Conservation (phyloP, 106 monocot genomes). For the Dendrobium huoshanense region DNA sequence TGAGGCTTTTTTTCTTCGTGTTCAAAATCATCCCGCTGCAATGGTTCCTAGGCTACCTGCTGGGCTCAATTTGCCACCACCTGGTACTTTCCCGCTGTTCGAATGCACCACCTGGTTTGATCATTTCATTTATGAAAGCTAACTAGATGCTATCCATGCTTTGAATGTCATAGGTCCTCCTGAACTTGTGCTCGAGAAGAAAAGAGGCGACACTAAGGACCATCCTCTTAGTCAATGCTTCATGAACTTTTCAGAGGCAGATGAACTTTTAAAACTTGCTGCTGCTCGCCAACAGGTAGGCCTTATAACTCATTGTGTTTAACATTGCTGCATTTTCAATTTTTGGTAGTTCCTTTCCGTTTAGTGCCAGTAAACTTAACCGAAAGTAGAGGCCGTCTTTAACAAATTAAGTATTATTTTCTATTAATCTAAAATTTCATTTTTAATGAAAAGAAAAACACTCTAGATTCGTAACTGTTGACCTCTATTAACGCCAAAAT, state of each 20-base stretch:
- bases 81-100: constrained; percentile 32
- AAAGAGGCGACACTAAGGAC: constrained; percentile 87
- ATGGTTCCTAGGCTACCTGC: constrained; percentile 76
- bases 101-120: background rate
- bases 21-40: constrained; percentile 91
- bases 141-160: background rate
- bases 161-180: constrained; percentile 31
- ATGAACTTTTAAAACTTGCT: constrained; percentile 90
- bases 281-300: constrained; percentile 95
- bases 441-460: background rate
- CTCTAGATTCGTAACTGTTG: too few species aligned
- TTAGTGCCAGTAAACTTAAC: too few species aligned
- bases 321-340: background rate
- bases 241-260: constrained; percentile 95
- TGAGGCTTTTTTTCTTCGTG: constrained; percentile 68
- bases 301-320: background rate
- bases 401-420: too few species aligned
- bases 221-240: constrained; percentile 84
- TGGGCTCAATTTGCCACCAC: constrained; percentile 49
- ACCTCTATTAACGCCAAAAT: too few species aligned
- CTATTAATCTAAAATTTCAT: background rate
- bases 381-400: too few species aligned
- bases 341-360: too few species aligned
- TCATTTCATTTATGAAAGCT: background rate
- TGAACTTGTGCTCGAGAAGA: constrained; percentile 60